phyloP scores from a whole-genome alignment of 768 basidiomycete genomes.

The Mycena leptocephala region DNA sequence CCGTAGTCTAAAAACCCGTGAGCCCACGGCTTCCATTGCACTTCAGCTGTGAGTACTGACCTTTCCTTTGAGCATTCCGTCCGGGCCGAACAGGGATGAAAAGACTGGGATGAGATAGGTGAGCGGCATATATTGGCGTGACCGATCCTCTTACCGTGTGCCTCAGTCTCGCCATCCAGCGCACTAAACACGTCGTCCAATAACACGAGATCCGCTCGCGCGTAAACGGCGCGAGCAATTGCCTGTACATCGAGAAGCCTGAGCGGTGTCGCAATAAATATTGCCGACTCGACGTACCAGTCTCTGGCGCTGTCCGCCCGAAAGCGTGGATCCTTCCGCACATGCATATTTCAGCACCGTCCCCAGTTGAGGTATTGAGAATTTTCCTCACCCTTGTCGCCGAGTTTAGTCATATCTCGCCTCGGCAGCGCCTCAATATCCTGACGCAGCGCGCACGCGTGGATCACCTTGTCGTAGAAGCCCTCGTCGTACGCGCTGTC shows the following conservation, averaged over 20 bases:
- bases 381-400: no score
- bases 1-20: slow-evolving; percentile 10
- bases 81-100: slow-evolving; percentile 25
- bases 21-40: neutral
- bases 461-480: no score
- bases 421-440: no score
- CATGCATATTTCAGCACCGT: no score
- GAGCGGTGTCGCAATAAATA: no score
- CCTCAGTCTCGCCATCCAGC: slow-evolving; percentile 30
- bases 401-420: no score
- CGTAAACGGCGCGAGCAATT: slow-evolving; percentile 30
- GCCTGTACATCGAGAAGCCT: slow-evolving; percentile 13
- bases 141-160: slow-evolving; percentile 2
- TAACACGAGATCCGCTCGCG: slow-evolving; percentile 24
- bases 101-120: slow-evolving; percentile 4
- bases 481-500: no score
- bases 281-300: no score
- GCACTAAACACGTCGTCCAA: slow-evolving; percentile 33
- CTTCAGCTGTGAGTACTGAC: neutral
- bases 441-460: no score
- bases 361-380: no score
- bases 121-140: neutral
- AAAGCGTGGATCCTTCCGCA: no score
- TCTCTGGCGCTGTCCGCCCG: no score
- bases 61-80: slow-evolving; percentile 29